Conservation (phyloP, 495 filamentous ascomycete species). For the Immersiella caudata region DNA sequence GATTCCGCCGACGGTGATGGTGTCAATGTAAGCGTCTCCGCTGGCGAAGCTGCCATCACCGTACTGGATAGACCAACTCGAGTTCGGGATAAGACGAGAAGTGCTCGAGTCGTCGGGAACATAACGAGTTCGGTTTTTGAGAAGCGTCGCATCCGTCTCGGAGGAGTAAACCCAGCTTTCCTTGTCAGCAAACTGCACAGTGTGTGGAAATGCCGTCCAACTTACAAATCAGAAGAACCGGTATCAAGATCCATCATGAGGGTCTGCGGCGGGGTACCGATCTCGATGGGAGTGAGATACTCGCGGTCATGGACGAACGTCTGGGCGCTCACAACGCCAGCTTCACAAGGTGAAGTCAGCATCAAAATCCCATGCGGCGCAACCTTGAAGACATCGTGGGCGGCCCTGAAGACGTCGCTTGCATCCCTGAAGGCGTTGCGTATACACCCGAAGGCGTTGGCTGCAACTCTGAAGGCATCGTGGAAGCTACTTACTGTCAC, state of each 20-base stretch:
- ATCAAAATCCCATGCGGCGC: not conserved
- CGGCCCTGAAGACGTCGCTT: no score
- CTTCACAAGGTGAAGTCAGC: constrained; percentile 5
- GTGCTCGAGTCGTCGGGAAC: constrained; percentile 63
- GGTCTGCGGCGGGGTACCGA: constrained; percentile 71
- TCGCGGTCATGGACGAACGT: constrained; percentile 51
- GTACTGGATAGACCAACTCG: constrained; percentile 70
- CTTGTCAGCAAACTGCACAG: not conserved
- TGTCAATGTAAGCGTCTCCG: constrained; percentile 45
- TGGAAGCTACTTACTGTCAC: no score
- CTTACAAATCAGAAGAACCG: constrained; percentile 75
- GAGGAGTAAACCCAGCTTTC: constrained; percentile 32
- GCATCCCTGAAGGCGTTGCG: no score
- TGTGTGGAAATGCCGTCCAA: constrained; percentile 26
- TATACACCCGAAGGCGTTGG: no score
- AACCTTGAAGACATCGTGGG: no score
- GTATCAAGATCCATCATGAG: constrained; percentile 73
- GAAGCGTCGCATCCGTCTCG: constrained; percentile 20
- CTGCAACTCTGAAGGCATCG: no score
- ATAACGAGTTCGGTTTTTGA: constrained; percentile 22
- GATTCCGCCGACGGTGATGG: constrained; percentile 45
- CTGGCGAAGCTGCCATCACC: constrained; percentile 47
- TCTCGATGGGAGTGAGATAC: constrained; percentile 64
- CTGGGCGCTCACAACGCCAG: constrained; percentile 24
- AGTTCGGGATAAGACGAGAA: constrained; percentile 52